Conservation (phyloP, 2,329 filamentous ascomycete species). For the Sporothrix brunneoviolacea region DNA sequence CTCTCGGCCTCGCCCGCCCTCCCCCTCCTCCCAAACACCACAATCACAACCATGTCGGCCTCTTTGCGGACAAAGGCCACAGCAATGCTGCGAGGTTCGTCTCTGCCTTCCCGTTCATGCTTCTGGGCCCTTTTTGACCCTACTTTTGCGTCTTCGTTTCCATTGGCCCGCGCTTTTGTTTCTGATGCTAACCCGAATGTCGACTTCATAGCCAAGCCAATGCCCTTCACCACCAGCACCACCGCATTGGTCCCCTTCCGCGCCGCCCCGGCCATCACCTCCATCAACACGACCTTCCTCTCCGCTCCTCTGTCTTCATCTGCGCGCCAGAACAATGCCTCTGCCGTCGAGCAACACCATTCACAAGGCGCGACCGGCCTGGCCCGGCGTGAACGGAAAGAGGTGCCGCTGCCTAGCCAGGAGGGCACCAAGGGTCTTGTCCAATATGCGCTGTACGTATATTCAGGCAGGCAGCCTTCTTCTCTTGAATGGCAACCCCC, state of each 20-base stretch:
- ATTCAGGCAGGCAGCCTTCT: no score
- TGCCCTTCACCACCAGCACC: conserved; percentile 20
- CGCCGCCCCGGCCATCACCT: conserved; percentile 32
- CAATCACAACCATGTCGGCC: conserved; percentile 36
- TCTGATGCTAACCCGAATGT: background rate
- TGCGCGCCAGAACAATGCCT: conserved; percentile 55
- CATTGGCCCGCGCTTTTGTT: background rate
- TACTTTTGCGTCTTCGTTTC: background rate
- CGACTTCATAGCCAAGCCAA: conserved; percentile 53
- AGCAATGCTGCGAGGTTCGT: conserved; percentile 47
- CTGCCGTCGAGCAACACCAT: conserved; percentile 42
- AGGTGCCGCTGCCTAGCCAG: conserved; percentile 72
- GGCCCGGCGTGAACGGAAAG: conserved; percentile 51
- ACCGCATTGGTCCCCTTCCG: conserved; percentile 58
- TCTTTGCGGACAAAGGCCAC: conserved; percentile 45
- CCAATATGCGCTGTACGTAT: conserved; percentile 80
- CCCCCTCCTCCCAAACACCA: conserved; percentile 3
- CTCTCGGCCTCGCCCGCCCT: background rate
- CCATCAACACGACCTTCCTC: conserved; percentile 47
- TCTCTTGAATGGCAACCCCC: no score
- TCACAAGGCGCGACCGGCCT: conserved; percentile 38
- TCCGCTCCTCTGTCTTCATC: conserved; percentile 60
- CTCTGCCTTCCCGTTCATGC: background rate
- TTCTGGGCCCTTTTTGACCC: background rate
- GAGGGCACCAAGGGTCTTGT: conserved; percentile 71